Evolutionary conservation across 805 yeast species (phyloP).

Genomic region (Vanderwaltozyma verrucispora): DNA sequence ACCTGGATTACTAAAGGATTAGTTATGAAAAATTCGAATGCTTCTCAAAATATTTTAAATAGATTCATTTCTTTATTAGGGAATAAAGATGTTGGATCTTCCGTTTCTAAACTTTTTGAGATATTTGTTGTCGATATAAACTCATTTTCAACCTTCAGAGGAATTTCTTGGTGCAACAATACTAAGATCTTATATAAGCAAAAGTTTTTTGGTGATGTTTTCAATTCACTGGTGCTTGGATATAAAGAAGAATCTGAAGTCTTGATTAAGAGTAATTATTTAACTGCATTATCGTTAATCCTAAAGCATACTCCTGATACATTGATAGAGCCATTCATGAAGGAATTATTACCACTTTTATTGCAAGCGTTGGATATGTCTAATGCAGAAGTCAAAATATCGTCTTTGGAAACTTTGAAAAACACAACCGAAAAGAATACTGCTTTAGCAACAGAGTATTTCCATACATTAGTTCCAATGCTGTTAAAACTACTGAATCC

Average conservation of each 20-base stretch:
- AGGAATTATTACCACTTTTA: conserved; percentile 58
- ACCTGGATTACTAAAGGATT: conserved; percentile 71
- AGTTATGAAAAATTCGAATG: conserved; percentile 43
- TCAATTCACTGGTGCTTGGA: conserved; percentile 44
- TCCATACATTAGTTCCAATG: conserved; percentile 47
- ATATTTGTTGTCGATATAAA: conserved; percentile 59
- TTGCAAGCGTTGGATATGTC: conserved; percentile 48
- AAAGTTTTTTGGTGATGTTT: conserved; percentile 51
- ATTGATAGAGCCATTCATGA: conserved; percentile 55
- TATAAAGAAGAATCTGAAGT: conserved; percentile 28
- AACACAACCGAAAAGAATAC: conserved; percentile 49
- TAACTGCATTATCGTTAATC: conserved; percentile 58
- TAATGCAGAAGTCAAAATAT: conserved; percentile 40
- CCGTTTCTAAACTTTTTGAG: conserved; percentile 47
- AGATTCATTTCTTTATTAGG: conserved; percentile 30
- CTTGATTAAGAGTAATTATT: conserved; percentile 37
- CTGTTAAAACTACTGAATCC: conserved; percentile 30
- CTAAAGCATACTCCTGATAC: conserved; percentile 53
- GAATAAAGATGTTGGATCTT: conserved; percentile 26
- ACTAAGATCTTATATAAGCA: conserved; percentile 71
- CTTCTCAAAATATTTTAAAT: conserved; percentile 28
- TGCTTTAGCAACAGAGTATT: conserved; percentile 40
- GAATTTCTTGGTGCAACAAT: conserved; percentile 40
- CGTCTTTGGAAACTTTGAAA: conserved; percentile 50
- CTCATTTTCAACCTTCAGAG: conserved; percentile 40